phyloP scores from a whole-genome alignment of 495 filamentous ascomycete species.

The Penicillium argentinense region DNA sequence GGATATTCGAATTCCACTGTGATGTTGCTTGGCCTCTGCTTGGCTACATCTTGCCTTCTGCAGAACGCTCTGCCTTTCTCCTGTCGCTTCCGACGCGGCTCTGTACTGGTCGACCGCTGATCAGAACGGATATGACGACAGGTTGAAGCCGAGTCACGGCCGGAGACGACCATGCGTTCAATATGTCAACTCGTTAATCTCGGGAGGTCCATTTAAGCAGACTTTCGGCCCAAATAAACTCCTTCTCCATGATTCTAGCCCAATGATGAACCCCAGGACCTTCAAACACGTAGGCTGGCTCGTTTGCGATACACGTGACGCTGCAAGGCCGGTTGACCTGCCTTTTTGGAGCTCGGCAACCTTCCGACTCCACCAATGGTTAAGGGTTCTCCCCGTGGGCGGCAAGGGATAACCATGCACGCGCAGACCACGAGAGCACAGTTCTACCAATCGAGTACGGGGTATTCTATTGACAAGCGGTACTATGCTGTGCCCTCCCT shows the following conservation, averaged over 20 bases:
- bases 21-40: background rate
- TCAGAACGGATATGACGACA: slow-evolving; percentile 1
- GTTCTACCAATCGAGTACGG: slow-evolving; percentile 3
- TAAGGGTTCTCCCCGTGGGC: slow-evolving; percentile 24
- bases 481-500: slow-evolving; percentile 4
- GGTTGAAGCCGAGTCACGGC: no score
- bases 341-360: slow-evolving; percentile 12
- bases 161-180: background rate
- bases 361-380: slow-evolving; percentile 17
- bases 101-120: no score
- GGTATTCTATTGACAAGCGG: slow-evolving; percentile 10
- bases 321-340: background rate
- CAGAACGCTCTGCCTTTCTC: background rate
- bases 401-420: no score
- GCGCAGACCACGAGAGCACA: no score
- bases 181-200: background rate
- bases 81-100: no score
- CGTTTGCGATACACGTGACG: background rate
- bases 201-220: background rate
- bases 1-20: background rate
- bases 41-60: background rate
- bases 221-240: background rate
- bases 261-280: background rate
- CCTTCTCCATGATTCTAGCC: background rate
- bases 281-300: background rate